phyloP scores from a whole-genome alignment of 106 monocot genomes.

The Xerophyta viscosa region DNA sequence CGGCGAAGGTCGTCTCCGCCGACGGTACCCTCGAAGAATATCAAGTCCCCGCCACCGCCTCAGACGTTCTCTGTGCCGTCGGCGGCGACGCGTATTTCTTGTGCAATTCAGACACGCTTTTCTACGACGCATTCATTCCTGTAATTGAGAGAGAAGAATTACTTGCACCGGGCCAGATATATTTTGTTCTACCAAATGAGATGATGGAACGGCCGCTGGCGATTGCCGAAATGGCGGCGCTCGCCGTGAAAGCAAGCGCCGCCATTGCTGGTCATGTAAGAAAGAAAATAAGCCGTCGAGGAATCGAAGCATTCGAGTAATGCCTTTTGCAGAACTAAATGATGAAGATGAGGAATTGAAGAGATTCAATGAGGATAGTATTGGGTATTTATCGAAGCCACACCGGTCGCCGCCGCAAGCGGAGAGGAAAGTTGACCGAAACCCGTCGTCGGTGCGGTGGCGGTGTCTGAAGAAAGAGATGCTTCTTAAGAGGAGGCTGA shows the following conservation, averaged over 20 bases:
- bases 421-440: background rate
- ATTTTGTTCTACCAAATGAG: background rate
- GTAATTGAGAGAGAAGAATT: background rate
- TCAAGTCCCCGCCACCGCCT: background rate
- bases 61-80: slow-evolving; percentile 1
- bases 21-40: slow-evolving; percentile 10
- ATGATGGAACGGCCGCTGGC: background rate
- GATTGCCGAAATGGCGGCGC: background rate
- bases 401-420: too few relatives aligned
- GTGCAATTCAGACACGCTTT: background rate
- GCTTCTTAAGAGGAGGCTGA: background rate
- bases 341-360: background rate
- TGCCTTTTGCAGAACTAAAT: background rate
- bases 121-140: background rate
- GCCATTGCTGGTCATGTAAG: background rate
- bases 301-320: background rate
- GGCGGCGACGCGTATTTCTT: background rate
- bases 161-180: slow-evolving; percentile 2
- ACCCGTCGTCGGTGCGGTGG: background rate
- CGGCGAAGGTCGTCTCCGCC: slow-evolving; percentile 14
- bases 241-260: background rate
- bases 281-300: background rate
- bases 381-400: too few relatives aligned
- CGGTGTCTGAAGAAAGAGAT: background rate
- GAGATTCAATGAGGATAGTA: background rate